Evolutionary conservation across 768 basidiomycete species (phyloP).

Genomic region (Glaciozyma antarctica): DNA sequence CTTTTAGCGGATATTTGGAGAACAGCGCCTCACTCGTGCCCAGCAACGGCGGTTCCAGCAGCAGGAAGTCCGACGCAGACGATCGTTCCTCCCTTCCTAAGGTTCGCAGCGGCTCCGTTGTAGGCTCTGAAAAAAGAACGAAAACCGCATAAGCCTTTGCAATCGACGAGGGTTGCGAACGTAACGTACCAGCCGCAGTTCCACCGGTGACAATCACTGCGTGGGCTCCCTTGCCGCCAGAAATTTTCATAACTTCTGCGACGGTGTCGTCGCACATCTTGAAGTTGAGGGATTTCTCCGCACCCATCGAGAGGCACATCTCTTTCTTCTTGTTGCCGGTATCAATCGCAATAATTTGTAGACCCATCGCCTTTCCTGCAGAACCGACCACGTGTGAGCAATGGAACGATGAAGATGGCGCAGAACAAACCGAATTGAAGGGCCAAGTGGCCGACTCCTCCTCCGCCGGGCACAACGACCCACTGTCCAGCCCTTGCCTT

Average conservation of each 20-base stretch:
- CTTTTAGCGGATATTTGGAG: too few relatives aligned
- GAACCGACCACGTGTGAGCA: too few relatives aligned
- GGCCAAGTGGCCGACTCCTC: constrained; percentile 40
- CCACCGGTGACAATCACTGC: constrained; percentile 42
- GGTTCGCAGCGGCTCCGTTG: constrained; percentile 51
- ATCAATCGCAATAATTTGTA: constrained; percentile 70
- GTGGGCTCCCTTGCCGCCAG: constrained; percentile 54
- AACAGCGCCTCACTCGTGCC: background rate
- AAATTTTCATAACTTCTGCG: constrained; percentile 51
- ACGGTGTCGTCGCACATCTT: constrained; percentile 56
- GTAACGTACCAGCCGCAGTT: constrained; percentile 33
- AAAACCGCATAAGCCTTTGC: too few relatives aligned
- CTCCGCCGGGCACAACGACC: constrained; percentile 60
- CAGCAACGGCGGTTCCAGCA: constrained; percentile 7
- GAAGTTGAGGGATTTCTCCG: constrained; percentile 63
- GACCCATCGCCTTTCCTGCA: constrained; percentile 65
- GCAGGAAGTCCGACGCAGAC: constrained; percentile 67
- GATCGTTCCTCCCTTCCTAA: constrained; percentile 58
- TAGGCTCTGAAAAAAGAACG: constrained; percentile 32
- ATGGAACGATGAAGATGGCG: too few relatives aligned
- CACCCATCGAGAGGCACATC: constrained; percentile 55
- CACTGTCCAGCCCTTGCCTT: constrained; percentile 50
- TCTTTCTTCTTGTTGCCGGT: constrained; percentile 62
- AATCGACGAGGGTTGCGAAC: too few relatives aligned
- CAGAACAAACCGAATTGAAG: constrained; percentile 36